Conservation (phyloP, 495 filamentous ascomycete genomes). For the Letharia lupina region DNA sequence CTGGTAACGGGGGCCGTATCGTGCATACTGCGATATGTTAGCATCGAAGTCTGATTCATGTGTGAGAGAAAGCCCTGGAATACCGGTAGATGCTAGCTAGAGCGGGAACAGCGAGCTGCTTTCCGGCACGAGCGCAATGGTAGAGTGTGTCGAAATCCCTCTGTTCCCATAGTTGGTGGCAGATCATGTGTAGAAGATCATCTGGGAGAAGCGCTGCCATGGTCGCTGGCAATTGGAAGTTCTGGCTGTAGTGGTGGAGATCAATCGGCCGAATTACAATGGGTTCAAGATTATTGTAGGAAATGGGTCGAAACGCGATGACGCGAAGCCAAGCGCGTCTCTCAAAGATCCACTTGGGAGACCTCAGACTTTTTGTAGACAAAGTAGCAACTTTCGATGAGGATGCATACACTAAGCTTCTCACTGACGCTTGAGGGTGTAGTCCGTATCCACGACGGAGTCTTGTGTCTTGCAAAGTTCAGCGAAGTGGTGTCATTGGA, state of each 20-base stretch:
- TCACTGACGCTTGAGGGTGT: constrained; percentile 69
- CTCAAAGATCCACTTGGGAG: neutral
- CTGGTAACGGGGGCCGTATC: constrained; percentile 34
- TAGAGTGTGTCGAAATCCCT: constrained; percentile 51
- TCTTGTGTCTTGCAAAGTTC: constrained; percentile 87
- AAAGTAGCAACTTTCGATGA: neutral
- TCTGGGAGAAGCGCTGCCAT: constrained; percentile 40
- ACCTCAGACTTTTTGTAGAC: neutral
- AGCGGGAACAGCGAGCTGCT: constrained; percentile 46
- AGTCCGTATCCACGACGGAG: constrained; percentile 65
- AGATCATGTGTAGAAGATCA: constrained; percentile 54
- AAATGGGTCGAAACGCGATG: constrained; percentile 11
- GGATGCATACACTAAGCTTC: constrained; percentile 68
- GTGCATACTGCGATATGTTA: constrained; percentile 29
- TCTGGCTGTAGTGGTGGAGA: neutral
- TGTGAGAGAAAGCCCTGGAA: neutral
- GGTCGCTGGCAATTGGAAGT: neutral
- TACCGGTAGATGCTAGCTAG: constrained; percentile 58
- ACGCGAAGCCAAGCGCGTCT: constrained; percentile 11
- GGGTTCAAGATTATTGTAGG: neutral
- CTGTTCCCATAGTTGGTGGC: constrained; percentile 43
- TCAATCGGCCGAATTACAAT: constrained; percentile 23
- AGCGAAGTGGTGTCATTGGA: constrained; percentile 84
- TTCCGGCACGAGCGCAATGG: constrained; percentile 43
- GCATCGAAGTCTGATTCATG: neutral